These are phyloP conservation scores for Senna tora DNA, from an alignment of 306 rosid genomes.

Conservation along the genomic window DNA sequence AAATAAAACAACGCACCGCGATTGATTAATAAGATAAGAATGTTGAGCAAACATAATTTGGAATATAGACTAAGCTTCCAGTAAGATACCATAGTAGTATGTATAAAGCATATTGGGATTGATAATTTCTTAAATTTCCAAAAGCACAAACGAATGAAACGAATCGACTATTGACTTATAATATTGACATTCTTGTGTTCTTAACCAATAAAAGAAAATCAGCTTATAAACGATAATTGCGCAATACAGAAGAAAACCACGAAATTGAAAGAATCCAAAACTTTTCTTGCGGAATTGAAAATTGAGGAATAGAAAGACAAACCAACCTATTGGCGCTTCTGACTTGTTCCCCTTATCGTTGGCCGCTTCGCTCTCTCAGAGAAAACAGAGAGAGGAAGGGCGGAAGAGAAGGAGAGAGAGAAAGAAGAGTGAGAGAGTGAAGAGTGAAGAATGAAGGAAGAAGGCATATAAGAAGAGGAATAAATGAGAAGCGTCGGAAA, in stretches of 20 bases:
- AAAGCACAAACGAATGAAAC: not conserved
- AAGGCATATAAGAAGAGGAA: no score
- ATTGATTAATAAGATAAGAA: not conserved
- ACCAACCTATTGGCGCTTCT: slow-evolving; percentile 25
- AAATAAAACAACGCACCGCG: not conserved
- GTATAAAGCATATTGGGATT: not conserved
- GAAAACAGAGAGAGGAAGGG: not conserved
- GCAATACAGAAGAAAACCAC: not conserved
- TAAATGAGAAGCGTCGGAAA: not conserved
- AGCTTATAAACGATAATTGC: slow-evolving; percentile 10
- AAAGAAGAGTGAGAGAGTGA: not conserved
- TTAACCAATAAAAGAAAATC: not conserved
- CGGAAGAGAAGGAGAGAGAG: not conserved
- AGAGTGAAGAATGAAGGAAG: not conserved
- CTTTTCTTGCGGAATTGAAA: not conserved
- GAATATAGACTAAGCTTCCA: not conserved
- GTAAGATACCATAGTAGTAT: not conserved
- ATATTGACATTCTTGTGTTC: not conserved
- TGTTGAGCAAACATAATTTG: not conserved
- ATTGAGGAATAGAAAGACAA: slow-evolving; percentile 18
- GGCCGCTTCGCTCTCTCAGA: slow-evolving; percentile 33
- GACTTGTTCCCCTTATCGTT: slow-evolving; percentile 22
- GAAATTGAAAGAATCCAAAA: not conserved
- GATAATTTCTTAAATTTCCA: slow-evolving; percentile 7
- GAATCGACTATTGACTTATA: not conserved